These are phyloP conservation scores for Anaeramoeba ignava DNA, from an alignment of 78 protist genomes.

Conservation along the genomic window DNA sequence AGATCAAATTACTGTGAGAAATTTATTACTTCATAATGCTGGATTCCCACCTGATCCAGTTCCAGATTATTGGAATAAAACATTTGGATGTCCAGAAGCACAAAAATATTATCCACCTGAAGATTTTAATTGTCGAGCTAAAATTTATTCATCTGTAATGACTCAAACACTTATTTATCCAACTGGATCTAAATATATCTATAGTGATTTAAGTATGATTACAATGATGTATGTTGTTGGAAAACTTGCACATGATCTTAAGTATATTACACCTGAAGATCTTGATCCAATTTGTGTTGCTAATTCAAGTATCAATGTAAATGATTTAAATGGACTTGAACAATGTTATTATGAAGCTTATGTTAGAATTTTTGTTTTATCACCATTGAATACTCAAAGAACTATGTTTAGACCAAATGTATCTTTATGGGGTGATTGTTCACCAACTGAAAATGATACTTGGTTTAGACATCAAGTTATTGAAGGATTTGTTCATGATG, in stretches of 20 bases:
- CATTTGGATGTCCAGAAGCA: not conserved
- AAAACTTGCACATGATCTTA: not conserved
- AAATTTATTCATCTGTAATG: not conserved
- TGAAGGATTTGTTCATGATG: not conserved
- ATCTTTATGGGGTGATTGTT: not conserved
- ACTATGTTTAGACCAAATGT: not conserved
- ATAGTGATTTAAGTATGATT: not conserved
- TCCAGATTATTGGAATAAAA: not conserved
- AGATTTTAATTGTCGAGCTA: not conserved
- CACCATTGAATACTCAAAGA: not conserved
- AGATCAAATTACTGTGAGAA: not conserved
- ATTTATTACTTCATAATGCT: not conserved
- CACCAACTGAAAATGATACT: not conserved
- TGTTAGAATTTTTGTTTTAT: not conserved
- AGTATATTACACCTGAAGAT: not conserved
- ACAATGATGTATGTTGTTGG: not conserved
- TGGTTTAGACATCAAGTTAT: not conserved
- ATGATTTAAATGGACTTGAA: not conserved
- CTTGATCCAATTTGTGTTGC: not conserved
- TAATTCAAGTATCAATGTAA: not conserved
- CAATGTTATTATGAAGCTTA: not conserved
- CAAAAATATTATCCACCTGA: not conserved
- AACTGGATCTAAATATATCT: not conserved
- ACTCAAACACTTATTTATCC: not conserved
- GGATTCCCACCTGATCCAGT: not conserved